These are phyloP conservation scores for Fusarium graminum DNA, from an alignment of 2,329 filamentous ascomycete species.

Conservation along the genomic window DNA sequence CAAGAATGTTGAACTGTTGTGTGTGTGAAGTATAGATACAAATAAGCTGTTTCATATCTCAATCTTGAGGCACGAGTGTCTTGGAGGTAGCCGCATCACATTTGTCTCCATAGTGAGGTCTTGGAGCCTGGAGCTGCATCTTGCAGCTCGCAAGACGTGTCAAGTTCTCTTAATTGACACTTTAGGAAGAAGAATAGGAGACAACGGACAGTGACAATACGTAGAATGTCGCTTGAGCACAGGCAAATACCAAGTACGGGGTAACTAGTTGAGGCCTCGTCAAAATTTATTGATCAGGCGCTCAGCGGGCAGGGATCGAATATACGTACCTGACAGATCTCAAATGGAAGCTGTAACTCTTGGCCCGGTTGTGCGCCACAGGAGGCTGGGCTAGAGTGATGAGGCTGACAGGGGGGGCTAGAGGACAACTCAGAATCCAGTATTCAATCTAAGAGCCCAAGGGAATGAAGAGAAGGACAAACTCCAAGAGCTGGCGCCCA, in stretches of 20 bases:
- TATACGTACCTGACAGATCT: slow-evolving; percentile 2
- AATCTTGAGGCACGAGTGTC: slow-evolving; percentile 21
- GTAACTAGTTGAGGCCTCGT: slow-evolving; percentile 19
- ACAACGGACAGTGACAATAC: not conserved
- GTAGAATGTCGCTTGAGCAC: not conserved
- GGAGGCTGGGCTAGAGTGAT: slow-evolving; percentile 34
- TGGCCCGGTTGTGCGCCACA: slow-evolving; percentile 14
- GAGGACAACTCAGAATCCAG: slow-evolving; percentile 41
- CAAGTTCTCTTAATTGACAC: not conserved
- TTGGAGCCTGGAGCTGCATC: slow-evolving; percentile 7
- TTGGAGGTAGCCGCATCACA: slow-evolving; percentile 25
- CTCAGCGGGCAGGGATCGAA: slow-evolving; percentile 17
- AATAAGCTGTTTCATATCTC: slow-evolving; percentile 17
- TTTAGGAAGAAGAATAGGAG: not conserved
- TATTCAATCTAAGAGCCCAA: slow-evolving; percentile 35
- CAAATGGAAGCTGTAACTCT: slow-evolving; percentile 39
- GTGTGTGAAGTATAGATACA: not conserved
- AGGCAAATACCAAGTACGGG: slow-evolving; percentile 6
- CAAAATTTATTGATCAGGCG: slow-evolving; percentile 33
- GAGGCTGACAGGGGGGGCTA: slow-evolving; percentile 37
- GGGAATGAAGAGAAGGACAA: slow-evolving; percentile 31
- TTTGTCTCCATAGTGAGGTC: slow-evolving; percentile 31
- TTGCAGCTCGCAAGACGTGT: slow-evolving; percentile 12
- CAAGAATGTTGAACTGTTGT: not conserved
- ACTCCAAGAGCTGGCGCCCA: slow-evolving; percentile 22